phyloP scores from a whole-genome alignment of 2,329 filamentous ascomycete genomes.

The Pseudocercospora musae region DNA sequence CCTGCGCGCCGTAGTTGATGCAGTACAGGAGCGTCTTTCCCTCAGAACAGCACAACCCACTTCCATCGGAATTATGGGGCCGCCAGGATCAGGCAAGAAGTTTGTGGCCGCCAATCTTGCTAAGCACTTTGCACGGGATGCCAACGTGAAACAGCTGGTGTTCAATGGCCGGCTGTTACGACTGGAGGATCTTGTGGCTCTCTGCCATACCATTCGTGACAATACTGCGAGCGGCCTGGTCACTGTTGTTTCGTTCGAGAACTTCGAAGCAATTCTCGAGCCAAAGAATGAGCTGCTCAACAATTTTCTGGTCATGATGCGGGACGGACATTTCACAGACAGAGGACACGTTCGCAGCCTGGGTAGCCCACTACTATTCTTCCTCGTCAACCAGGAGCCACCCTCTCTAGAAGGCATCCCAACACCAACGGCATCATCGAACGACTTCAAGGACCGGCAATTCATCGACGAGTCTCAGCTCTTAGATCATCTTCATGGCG shows the following conservation, averaged over 20 bases:
- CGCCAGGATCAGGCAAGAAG: slow-evolving; percentile 34
- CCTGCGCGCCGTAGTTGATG: slow-evolving; percentile 30
- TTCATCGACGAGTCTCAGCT: slow-evolving; percentile 29
- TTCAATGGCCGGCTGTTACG: slow-evolving; percentile 33
- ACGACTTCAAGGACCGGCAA: slow-evolving; percentile 21
- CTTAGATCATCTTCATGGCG: slow-evolving; percentile 34
- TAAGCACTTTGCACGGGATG: slow-evolving; percentile 25
- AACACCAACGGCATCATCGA: slow-evolving; percentile 27
- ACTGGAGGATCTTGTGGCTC: slow-evolving; percentile 27
- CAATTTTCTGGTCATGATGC: slow-evolving; percentile 32
- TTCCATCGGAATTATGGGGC: slow-evolving; percentile 32
- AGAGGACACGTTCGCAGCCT: slow-evolving; percentile 27
- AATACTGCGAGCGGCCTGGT: slow-evolving; percentile 27
- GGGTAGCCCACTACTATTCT: slow-evolving; percentile 33
- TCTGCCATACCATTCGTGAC: slow-evolving; percentile 34
- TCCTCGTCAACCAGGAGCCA: slow-evolving; percentile 33
- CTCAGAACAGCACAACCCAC: slow-evolving; percentile 26
- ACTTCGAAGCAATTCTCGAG: slow-evolving; percentile 32
- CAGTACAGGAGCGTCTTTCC: slow-evolving; percentile 30
- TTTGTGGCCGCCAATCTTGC: slow-evolving; percentile 33
- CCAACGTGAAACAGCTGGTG: slow-evolving; percentile 24
- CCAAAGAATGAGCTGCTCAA: slow-evolving; percentile 27
- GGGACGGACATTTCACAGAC: slow-evolving; percentile 32
- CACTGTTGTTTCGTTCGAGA: slow-evolving; percentile 33
- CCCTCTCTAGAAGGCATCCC: slow-evolving; percentile 18